Evolutionary conservation across 129 eudicot species (phyloP), one percentile per base, ranked within the genome.

Genomic region (Saposhnikovia divaricata): DNA sequence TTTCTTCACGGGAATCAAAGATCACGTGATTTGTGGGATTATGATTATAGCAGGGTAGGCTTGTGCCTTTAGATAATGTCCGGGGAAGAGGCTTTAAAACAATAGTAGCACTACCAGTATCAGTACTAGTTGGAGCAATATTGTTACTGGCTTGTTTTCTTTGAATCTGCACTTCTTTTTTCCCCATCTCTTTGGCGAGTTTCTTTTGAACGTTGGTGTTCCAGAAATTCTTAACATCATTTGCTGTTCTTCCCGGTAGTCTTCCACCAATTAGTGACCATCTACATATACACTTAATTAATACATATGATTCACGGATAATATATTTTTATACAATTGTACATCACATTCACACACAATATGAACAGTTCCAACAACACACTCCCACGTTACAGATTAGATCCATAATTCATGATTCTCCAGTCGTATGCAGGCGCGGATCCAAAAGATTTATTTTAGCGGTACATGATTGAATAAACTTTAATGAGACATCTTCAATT

Each of bases 201-300:
- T 78, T 81, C 44, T 79, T 78, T 4, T 19, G n/a, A 19, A 90
- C 13, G 63, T 86, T 85, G 23, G 90, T 83, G 84, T 83, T 90
- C 92, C 95, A 90, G 45, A 78, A 88, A 55, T 90, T 88, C 59
- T 90, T 90, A n/a, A 90, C 87, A 74, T 88, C 95, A 74, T 90
- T 90, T 0, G 92, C 90, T 10, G 95, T 90, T 83, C 95, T 77
- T 81, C 92, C 95, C 1, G 95, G 85, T 39, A 88, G 80, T 83
- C 96, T 88, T n/a, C 91, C 92, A 2, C 88, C 87, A 46, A 90
- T 90, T 21, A 88, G 40, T 14, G 96, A 82, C 96, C 96, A 91
- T 77, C 96, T 89, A 46, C 10, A 38, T 73, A 38, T 73, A 31
- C 34, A 31, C 34, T 31, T 31, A 31, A 31, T 31, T 31, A 31